Percentiles rank a stretch among this genome's conserved stretches.
These are phyloP conservation scores for Neurospora sp. DNA, from an alignment of 495 filamentous ascomycete species.

Conservation along the genomic window DNA sequence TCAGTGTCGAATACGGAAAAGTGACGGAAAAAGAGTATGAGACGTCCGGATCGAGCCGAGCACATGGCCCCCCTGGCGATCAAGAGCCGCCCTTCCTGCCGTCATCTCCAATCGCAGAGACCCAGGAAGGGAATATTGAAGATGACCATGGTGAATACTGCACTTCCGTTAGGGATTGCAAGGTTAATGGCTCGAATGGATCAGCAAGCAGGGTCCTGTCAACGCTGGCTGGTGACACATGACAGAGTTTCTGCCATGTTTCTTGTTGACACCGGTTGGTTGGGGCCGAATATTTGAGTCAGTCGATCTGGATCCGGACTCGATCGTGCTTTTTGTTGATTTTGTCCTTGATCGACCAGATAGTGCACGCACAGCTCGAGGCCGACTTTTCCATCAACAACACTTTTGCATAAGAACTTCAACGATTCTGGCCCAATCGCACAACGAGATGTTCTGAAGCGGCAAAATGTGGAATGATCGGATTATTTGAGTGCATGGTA, in stretches of 20 bases:
- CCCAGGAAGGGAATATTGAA: background rate
- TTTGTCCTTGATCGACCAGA: background rate
- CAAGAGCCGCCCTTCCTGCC: background rate
- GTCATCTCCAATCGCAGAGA: background rate
- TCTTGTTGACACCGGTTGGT: background rate
- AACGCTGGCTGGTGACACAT: background rate
- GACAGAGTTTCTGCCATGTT: background rate
- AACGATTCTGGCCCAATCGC: background rate
- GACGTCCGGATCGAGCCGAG: background rate
- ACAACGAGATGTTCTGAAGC: background rate
- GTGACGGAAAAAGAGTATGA: background rate
- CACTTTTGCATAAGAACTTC: background rate
- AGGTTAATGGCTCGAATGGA: background rate
- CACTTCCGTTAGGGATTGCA: background rate
- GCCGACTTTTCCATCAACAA: background rate
- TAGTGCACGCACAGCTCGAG: background rate
- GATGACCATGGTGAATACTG: background rate
- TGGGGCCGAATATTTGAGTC: background rate
- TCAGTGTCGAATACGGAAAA: background rate
- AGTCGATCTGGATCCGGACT: background rate
- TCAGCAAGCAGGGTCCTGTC: background rate
- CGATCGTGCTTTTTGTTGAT: background rate
- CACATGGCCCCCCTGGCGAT: background rate
- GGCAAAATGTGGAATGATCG: background rate
- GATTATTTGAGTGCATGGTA: background rate